Evolutionary conservation across 2,329 filamentous ascomycete genomes (phyloP).

Genomic region (Aphanoascus verrucosus): DNA sequence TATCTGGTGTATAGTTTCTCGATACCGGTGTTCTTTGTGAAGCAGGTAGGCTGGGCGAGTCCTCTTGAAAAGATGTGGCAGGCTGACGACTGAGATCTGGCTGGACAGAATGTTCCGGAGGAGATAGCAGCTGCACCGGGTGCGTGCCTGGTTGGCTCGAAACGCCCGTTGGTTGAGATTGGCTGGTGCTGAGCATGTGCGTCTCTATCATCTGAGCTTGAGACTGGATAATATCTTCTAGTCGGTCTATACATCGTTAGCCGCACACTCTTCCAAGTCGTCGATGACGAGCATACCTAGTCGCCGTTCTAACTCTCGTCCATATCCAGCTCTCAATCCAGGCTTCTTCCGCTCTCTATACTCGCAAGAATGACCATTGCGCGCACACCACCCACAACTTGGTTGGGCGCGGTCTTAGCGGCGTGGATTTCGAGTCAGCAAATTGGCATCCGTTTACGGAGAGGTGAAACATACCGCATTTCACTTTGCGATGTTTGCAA

Average conservation of each 20-base stretch:
- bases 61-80: conserved; percentile 52
- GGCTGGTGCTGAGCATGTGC: conserved; percentile 32
- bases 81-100: conserved; percentile 48
- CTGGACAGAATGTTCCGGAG: conserved; percentile 40
- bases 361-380: conserved; percentile 56
- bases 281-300: conserved; percentile 34
- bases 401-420: conserved; percentile 42
- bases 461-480: conserved; percentile 22
- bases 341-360: conserved; percentile 63
- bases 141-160: conserved; percentile 2
- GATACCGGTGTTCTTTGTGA: conserved; percentile 36
- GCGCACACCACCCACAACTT: conserved; percentile 60
- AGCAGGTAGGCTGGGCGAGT: conserved; percentile 38
- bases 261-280: neutral
- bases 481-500: conserved; percentile 27
- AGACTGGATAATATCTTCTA: conserved; percentile 55
- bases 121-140: conserved; percentile 18
- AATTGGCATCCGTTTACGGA: neutral
- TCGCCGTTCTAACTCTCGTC: conserved; percentile 61
- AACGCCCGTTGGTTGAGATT: no score
- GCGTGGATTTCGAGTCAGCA: neutral
- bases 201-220: conserved; percentile 58
- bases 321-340: conserved; percentile 55
- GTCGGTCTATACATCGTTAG: conserved; percentile 39
- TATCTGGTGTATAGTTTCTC: conserved; percentile 40